phyloP scores from a whole-genome alignment of 1,284 basidiomycete species.

The Ganoderma leucocontextum region DNA sequence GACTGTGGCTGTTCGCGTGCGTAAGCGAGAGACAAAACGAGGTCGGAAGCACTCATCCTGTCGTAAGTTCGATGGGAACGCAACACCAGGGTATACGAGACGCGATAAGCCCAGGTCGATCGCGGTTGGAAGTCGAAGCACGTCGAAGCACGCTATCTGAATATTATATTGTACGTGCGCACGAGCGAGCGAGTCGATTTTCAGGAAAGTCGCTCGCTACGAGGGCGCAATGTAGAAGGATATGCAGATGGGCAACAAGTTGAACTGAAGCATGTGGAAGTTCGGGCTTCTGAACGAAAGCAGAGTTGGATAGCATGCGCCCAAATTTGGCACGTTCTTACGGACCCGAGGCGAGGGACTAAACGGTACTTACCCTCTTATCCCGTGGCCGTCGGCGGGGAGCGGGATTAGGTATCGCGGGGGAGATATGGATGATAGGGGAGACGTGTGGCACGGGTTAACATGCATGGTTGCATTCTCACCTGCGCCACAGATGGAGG shows the following conservation, averaged over 20 bases:
- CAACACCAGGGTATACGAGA: not conserved
- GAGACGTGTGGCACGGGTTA: not conserved
- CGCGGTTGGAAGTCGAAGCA: not conserved
- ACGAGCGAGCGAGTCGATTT: not conserved
- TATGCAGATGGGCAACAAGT: not conserved
- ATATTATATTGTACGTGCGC: not conserved
- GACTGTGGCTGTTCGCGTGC: not conserved
- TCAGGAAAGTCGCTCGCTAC: not conserved
- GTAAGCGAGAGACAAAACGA: not conserved
- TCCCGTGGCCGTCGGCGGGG: not conserved
- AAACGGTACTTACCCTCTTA: no score
- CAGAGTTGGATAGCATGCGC: no score
- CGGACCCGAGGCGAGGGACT: no score
- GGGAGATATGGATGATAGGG: not conserved
- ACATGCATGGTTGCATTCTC: not conserved
- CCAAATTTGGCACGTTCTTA: no score
- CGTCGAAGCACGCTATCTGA: not conserved
- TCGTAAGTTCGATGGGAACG: not conserved
- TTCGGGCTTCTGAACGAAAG: no score
- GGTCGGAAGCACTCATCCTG: constrained; percentile 1
- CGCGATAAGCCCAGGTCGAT: not conserved
- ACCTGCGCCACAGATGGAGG: constrained; percentile 1
- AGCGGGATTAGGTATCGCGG: not conserved
- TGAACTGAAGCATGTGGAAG: not conserved
- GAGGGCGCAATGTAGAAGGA: not conserved